Evolutionary conservation across 2,329 filamentous ascomycete genomes (phyloP).

Genomic region (Scorias spongiosa): DNA sequence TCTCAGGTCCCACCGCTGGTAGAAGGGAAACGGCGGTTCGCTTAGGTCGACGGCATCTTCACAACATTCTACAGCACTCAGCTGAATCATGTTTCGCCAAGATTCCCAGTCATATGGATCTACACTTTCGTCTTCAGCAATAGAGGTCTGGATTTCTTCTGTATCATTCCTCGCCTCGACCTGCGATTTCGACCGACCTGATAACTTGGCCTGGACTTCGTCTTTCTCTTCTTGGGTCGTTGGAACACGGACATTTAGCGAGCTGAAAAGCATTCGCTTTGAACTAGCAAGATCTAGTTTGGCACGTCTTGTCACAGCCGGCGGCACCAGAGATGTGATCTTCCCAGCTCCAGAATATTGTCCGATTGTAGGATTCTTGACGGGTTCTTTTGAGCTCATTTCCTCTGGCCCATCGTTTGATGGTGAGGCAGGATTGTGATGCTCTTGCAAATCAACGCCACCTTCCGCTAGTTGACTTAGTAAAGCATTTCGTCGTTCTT

Average conservation of each 20-base stretch:
- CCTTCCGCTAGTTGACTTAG: slow-evolving; percentile 6
- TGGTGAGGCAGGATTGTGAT: not conserved
- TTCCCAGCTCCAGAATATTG: not conserved
- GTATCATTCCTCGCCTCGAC: slow-evolving; percentile 7
- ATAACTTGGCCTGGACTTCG: slow-evolving; percentile 41
- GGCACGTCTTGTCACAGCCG: slow-evolving; percentile 20
- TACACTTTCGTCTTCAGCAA: slow-evolving; percentile 7
- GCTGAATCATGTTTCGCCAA: slow-evolving; percentile 60
- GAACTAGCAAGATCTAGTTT: slow-evolving; percentile 45
- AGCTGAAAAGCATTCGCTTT: slow-evolving; percentile 54
- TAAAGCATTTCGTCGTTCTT: slow-evolving; percentile 4
- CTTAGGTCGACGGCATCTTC: slow-evolving; percentile 53
- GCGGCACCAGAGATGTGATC: not conserved
- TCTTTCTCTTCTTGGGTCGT: slow-evolving; percentile 55
- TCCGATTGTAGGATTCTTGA: not conserved
- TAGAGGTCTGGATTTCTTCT: not conserved
- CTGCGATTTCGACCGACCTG: slow-evolving; percentile 4
- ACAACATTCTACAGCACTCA: slow-evolving; percentile 72
- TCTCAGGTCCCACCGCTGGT: slow-evolving; percentile 69
- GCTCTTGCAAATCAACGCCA: slow-evolving; percentile 2
- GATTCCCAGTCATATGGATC: slow-evolving; percentile 38
- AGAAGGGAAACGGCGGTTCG: slow-evolving; percentile 76
- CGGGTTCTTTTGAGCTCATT: slow-evolving; percentile 3
- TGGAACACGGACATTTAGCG: slow-evolving; percentile 53
- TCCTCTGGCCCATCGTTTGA: slow-evolving; percentile 11